A percentile compares a stretch with the other conserved stretches of the same genome.
These are phyloP conservation scores for Hemisphaericaspora subhashii DNA, from an alignment of 1,139 yeast species.

Conservation along the genomic window DNA sequence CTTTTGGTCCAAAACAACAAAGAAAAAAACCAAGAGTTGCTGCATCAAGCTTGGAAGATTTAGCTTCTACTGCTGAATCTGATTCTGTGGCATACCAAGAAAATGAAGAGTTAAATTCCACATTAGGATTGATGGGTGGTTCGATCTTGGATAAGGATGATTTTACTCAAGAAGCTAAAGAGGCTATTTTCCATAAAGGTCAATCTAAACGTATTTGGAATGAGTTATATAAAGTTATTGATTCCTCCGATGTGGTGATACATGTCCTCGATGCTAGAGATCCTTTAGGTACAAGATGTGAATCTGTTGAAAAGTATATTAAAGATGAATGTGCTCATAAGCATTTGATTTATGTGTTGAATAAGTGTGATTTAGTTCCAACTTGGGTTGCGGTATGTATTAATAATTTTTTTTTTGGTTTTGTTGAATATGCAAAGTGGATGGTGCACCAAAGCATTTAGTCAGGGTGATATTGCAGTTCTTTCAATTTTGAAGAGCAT, in stretches of 20 bases:
- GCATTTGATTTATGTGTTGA: conserved; percentile 89
- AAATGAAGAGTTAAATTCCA: conserved; percentile 68
- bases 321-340: conserved; percentile 94
- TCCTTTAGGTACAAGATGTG: conserved; percentile 95
- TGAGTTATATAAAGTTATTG: conserved; percentile 93
- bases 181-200: conserved; percentile 93
- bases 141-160: conserved; percentile 69
- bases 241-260: conserved; percentile 92
- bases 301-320: conserved; percentile 88
- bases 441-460: conserved; percentile 51
- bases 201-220: conserved; percentile 99
- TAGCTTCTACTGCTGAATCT: conserved; percentile 60
- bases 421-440: not conserved
- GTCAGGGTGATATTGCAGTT: conserved; percentile 64
- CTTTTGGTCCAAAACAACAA: conserved; percentile 95
- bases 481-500: conserved; percentile 26
- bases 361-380: conserved; percentile 97
- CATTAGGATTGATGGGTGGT: conserved; percentile 79
- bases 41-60: conserved; percentile 75
- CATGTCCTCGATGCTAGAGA: conserved; percentile 97
- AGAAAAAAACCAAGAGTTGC: conserved; percentile 85
- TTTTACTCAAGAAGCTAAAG: conserved; percentile 87
- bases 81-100: conserved; percentile 69
- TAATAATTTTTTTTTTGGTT: not conserved
- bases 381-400: conserved; percentile 99